A percentile compares a stretch with the other conserved stretches of the same genome.
Conservation (phyloP, 2,329 filamentous ascomycete species). For the Pseudocercospora crystallina region DNA sequence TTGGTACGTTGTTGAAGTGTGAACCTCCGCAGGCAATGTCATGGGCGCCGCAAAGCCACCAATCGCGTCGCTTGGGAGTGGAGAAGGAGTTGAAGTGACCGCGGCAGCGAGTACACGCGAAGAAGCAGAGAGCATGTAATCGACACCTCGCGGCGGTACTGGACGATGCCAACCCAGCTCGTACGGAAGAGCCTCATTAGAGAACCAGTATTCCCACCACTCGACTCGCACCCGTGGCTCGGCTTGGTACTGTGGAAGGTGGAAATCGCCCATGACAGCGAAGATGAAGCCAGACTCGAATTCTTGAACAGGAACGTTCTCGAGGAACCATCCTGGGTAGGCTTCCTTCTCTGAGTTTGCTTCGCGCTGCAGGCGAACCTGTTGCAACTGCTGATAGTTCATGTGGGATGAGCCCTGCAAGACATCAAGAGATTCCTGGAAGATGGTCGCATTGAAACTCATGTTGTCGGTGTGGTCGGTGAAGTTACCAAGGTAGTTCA, state of each 20-base stretch:
- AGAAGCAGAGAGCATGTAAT: constrained; percentile 4
- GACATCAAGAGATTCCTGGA: constrained; percentile 10
- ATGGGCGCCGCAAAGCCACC: too few species aligned
- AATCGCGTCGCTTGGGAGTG: too few species aligned
- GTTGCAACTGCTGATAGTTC: constrained; percentile 7
- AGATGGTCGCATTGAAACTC: constrained; percentile 12
- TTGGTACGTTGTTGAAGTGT: too few species aligned
- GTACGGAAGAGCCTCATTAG: constrained; percentile 11
- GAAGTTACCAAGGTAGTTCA: constrained; percentile 1
- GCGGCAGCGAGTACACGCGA: not conserved
- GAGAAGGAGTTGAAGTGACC: too few species aligned
- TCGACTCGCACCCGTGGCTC: constrained; percentile 8
- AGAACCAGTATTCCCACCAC: constrained; percentile 18
- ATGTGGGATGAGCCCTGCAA: constrained; percentile 4
- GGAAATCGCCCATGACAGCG: constrained; percentile 8
- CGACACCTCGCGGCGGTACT: not conserved
- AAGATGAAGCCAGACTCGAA: constrained; percentile 16
- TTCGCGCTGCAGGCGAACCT: constrained; percentile 15
- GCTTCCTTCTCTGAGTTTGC: not conserved
- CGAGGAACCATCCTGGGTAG: constrained; percentile 7
- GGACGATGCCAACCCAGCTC: constrained; percentile 14
- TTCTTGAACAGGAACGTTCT: constrained; percentile 9
- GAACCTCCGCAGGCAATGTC: too few species aligned
- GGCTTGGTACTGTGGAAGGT: constrained; percentile 3
- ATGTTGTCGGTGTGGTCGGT: constrained; percentile 8